phyloP scores from a whole-genome alignment of 768 basidiomycete genomes.

The Trametes maxima region DNA sequence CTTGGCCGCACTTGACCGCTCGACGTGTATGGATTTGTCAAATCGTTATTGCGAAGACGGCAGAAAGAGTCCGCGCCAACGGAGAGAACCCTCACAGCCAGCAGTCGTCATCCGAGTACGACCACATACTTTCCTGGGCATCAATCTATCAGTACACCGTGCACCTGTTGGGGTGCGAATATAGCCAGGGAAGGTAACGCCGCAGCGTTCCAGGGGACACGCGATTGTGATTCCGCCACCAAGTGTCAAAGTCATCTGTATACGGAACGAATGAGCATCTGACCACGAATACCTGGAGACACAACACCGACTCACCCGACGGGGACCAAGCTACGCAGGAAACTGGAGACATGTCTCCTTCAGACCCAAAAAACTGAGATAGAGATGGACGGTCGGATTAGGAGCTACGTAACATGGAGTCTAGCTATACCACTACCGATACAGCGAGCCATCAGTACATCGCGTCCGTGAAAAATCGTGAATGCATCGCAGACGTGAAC shows the following conservation, averaged over 20 bases:
- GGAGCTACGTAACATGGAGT: slow-evolving; percentile 20
- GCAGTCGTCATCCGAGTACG: too few relatives aligned
- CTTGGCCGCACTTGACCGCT: too few relatives aligned
- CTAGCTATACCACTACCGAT: slow-evolving; percentile 25
- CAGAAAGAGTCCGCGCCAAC: too few relatives aligned
- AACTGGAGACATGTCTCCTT: neutral
- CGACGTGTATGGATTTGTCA: too few relatives aligned
- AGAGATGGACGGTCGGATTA: slow-evolving; percentile 9
- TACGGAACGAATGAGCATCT: neutral
- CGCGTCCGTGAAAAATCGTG: slow-evolving; percentile 17
- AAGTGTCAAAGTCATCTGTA: neutral
- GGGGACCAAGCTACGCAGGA: neutral
- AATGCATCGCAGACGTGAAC: slow-evolving; percentile 8
- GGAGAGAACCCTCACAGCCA: too few relatives aligned
- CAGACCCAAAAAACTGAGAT: neutral
- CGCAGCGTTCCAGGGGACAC: too few relatives aligned
- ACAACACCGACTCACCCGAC: neutral
- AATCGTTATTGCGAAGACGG: too few relatives aligned
- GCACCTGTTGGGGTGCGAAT: too few relatives aligned
- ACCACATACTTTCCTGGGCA: too few relatives aligned
- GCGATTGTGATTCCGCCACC: too few relatives aligned
- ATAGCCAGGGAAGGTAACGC: too few relatives aligned
- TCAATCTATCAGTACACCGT: too few relatives aligned
- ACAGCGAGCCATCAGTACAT: slow-evolving; percentile 23
- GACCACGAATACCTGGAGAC: neutral